Evolutionary conservation across 1,284 basidiomycete species (phyloP), one percentile per base, ranked within the genome.

Genomic region (Malassezia equina): DNA sequence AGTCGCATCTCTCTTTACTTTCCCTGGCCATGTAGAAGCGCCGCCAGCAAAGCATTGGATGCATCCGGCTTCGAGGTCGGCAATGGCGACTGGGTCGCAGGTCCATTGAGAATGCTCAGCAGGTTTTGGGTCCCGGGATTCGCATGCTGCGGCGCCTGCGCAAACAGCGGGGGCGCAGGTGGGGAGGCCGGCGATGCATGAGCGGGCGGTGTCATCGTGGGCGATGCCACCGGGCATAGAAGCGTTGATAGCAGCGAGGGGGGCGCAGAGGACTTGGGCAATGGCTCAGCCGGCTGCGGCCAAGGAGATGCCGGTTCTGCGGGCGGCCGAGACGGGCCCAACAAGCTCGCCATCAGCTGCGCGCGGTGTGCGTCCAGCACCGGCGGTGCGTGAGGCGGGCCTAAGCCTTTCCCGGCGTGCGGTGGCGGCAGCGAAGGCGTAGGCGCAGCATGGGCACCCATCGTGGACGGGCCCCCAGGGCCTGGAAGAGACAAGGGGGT

Each of bases 11-110:
- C 7, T 34, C 1, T 36, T 42, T 19, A 54, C 27, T 28, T 41
- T 42, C 46, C 31, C 23, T 42, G 40, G 7, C 48, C 48, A 4
- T 50, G 48, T 4, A 55, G 32, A 28, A 55, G 31, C n/a, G 53
- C 50, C 17, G 28, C 27, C n/a, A 55, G 31, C 6, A 55, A 47
- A n/a, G 53, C 27, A n/a, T 55, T 55, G 1, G 45, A 48, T 15
- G 48, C 19, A 17, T 39, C 40, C n/a, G 17, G n/a, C 17, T n/a
- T 33, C 8, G 28, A 17, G 15, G 7, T 15, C 4, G 47, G 47
- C 28, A 15, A 4, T 23, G 48, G 25, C 25, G 33, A 15, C 12
- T 21, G 17, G 5, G 39, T 2, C 1, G 39, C 31, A 12, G 50
- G 36, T 8, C 15, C 23, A 19, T 52, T 52, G 7, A 52, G 44